Base-by-base conservation (phyloP, 116 monocot genomes). In the Thalassia testudinum region DNA sequence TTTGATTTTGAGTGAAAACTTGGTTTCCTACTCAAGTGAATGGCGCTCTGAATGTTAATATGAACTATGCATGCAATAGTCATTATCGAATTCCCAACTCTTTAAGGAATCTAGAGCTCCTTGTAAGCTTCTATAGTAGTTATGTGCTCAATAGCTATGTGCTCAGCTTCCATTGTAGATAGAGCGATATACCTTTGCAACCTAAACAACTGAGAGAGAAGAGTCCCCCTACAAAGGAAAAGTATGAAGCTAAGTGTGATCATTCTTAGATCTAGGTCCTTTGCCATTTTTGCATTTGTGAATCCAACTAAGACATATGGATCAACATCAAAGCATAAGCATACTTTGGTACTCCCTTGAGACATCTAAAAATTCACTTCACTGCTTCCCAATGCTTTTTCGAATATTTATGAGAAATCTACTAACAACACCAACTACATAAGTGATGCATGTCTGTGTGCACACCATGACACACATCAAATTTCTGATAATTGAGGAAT, bases 381-480 rank as follows among this genome's bases (percentile, higher is more conserved):
- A 58, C 70, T 45, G 50, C 42, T 20, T 51, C 38, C 49, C 20
- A 70, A 45, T 70, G 57, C 12, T 43, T 29, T 26, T 63, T 1
- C 51, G 5, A 6, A n/a, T 49, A 43, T 57, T 70, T 25, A 40
- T 10, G 0, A 58, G 16, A 37, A 47, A 63, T 42, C 58, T 58
- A 21, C 70, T 58, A 17, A 63, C 43, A 13, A 43, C 17, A n/a
- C 38, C 29, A 50, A 66, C 26, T 1, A 21, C 20, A 51, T 49
- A n/a, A 54, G 62, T 38, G 19, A 70, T 38, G 54, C 40, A 4
- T 48, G 40, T 0, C 48, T 10, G 1, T 23, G 56, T 62, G 26
- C 54, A 63, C 13, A 56, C 34, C 28, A 69, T 55, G 3, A 43
- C 28, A 62, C 54, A 69, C 62, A 69, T 69, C 16, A 62, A 26